Evolutionary conservation across 768 basidiomycete genomes (phyloP).

Genomic region (Lyophyllum shimeji): DNA sequence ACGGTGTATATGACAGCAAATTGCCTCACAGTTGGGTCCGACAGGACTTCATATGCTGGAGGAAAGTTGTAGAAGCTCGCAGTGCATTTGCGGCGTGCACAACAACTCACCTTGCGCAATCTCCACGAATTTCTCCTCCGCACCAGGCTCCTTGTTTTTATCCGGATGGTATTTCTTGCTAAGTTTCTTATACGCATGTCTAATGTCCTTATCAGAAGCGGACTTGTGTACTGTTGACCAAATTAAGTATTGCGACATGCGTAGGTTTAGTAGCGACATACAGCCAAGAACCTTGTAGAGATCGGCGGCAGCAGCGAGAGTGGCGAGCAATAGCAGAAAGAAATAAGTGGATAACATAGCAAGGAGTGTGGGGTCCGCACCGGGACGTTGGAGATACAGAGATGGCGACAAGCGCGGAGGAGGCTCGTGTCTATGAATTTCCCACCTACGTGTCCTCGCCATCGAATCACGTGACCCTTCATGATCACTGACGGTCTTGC

Average conservation of each 20-base stretch:
- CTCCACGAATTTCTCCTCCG: slow-evolving; percentile 86
- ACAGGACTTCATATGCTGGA: slow-evolving; percentile 91
- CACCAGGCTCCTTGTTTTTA: slow-evolving; percentile 85
- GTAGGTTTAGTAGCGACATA: slow-evolving; percentile 40
- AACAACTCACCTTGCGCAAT: slow-evolving; percentile 74
- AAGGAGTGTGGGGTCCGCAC: slow-evolving; percentile 15
- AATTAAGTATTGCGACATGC: slow-evolving; percentile 20
- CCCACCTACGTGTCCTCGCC: slow-evolving; percentile 19
- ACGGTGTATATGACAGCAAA: not conserved
- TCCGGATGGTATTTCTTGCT: slow-evolving; percentile 93
- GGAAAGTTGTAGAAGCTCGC: not conserved
- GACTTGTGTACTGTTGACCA: slow-evolving; percentile 56
- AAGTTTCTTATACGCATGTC: slow-evolving; percentile 87
- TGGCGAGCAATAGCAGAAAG: slow-evolving; percentile 36
- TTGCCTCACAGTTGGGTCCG: slow-evolving; percentile 68
- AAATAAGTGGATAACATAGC: slow-evolving; percentile 35
- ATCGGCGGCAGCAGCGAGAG: slow-evolving; percentile 57
- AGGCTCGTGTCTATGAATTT: slow-evolving; percentile 12
- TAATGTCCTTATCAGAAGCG: slow-evolving; percentile 86
- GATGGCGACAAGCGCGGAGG: no score
- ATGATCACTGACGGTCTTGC: not conserved
- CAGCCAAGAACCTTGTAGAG: slow-evolving; percentile 82
- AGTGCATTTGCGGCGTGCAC: not conserved
- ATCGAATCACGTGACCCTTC: slow-evolving; percentile 13
- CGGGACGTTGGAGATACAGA: slow-evolving; percentile 4